Evolutionary conservation across 2,329 filamentous ascomycete genomes (phyloP).

Genomic region (Exophiala xenobiotica): DNA sequence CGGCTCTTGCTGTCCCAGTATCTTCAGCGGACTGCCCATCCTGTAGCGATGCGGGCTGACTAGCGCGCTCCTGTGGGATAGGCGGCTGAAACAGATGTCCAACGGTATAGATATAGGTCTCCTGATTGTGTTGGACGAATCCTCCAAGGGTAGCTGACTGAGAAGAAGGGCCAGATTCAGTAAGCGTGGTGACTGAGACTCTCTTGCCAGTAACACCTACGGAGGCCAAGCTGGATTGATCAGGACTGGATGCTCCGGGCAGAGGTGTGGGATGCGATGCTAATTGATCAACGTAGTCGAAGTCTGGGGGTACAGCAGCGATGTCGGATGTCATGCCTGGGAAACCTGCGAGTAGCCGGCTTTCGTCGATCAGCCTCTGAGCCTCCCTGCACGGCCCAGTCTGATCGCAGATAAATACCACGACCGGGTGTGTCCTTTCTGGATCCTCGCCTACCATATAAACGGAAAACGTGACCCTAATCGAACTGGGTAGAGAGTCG

Average conservation of each 20-base stretch:
- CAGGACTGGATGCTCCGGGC: background rate
- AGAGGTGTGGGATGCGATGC: background rate
- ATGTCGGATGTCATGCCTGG: background rate
- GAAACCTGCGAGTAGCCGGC: background rate
- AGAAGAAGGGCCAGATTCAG: no score
- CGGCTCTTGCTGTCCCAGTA: background rate
- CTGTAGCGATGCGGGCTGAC: background rate
- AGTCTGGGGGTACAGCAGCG: background rate
- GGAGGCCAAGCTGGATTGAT: background rate
- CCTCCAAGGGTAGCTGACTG: background rate
- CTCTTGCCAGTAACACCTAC: background rate
- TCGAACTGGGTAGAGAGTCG: background rate
- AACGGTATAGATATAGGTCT: background rate
- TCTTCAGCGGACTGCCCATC: background rate
- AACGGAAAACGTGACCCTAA: background rate
- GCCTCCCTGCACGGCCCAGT: background rate
- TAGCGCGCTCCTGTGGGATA: background rate
- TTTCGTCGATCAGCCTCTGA: background rate
- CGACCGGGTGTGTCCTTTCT: background rate
- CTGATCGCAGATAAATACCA: background rate
- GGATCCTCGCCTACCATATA: background rate
- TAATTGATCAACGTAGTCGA: background rate
- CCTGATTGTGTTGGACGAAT: background rate
- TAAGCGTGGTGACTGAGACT: background rate
- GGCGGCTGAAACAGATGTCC: conserved; percentile 1